Evolutionary conservation across 1,284 basidiomycete species (phyloP), one percentile per base, ranked within the genome.

Genomic region (Pholiota adiposa): DNA sequence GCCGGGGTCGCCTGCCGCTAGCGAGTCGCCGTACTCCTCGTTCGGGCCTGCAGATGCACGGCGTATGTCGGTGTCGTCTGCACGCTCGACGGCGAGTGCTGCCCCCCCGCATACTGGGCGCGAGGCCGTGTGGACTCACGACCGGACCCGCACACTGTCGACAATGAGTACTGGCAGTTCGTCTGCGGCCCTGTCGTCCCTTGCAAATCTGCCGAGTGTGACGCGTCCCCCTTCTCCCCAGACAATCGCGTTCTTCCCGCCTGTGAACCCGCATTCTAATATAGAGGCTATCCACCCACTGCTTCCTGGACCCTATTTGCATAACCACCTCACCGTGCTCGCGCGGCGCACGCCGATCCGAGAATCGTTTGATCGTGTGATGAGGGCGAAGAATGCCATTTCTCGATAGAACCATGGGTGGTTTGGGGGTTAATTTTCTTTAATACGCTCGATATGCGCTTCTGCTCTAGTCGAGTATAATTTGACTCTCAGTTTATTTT

Each of bases 331-430:
- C 69, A 88, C 87, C 19, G 81, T 89, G 52, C 75, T 90, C 29
- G 76, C 80, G 25, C 80, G 85, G 70, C 80, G 86, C 51, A 85
- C 82, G 55, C 88, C 90, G 19, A 75, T 92, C 53, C 78, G 82
- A 65, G 89, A 90, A 69, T 84, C 87, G 23, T 87, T 86, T 67
- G 88, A 89, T 59, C 81, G 88, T 54, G 85, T 90, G 38, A 77
- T 82, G 63, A 75, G 78, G 55, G 89, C 86, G 25, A 88, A 84
- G 76, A 60, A 56, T 54, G 36, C 36, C 11, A 23, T 23, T 25
- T 56, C 58, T 27, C 56, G 63, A 11, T 64, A 57, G 49, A 31
- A 16, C 2, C 5, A 19, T n/a, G 23, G 27, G 31, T 9, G 21
- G 18, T 33, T 31, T 59, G n/a, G 36, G 14, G 9, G 16, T 38